A percentile compares a stretch with the other conserved stretches of the same genome.
Evolutionary conservation across 2,329 filamentous ascomycete genomes (phyloP).

Genomic region (Penicillium sp.): DNA sequence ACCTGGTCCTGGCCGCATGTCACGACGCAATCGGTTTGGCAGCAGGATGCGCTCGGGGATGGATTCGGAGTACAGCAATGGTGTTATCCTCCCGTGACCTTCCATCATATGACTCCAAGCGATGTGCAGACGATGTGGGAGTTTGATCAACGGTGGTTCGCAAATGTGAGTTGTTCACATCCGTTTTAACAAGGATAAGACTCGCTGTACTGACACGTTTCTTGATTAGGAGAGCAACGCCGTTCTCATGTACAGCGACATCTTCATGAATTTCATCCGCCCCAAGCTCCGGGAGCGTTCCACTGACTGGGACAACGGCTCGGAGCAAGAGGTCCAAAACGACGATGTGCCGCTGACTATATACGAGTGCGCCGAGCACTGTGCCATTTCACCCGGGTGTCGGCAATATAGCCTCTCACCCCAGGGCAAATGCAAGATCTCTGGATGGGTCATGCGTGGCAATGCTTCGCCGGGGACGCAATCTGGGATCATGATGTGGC

Average conservation of each 20-base stretch:
- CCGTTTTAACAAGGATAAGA: no score
- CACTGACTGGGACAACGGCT: conserved; percentile 20
- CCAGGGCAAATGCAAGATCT: conserved; percentile 13
- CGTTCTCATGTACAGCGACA: conserved; percentile 19
- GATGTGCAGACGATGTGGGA: conserved; percentile 23
- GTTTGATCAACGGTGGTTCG: conserved; percentile 26
- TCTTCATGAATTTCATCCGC: conserved; percentile 20
- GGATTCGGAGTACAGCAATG: conserved; percentile 17
- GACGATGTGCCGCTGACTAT: conserved; percentile 4
- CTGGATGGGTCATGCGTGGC: conserved; percentile 13
- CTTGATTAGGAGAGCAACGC: conserved; percentile 13
- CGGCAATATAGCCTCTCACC: conserved; percentile 17
- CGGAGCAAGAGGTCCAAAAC: conserved; percentile 1
- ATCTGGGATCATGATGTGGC: conserved; percentile 22
- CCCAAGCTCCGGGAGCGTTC: conserved; percentile 10
- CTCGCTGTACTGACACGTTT: no score
- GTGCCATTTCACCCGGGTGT: conserved; percentile 13
- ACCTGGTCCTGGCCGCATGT: conserved; percentile 27
- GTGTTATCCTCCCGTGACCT: conserved; percentile 27
- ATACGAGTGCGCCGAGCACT: conserved; percentile 18
- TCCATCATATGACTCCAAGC: conserved; percentile 25
- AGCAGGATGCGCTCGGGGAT: conserved; percentile 22
- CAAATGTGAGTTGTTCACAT: conserved; percentile 14
- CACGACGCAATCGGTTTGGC: conserved; percentile 20
- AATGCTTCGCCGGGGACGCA: conserved; percentile 7